Evolutionary conservation across 2,329 filamentous ascomycete genomes (phyloP).

Genomic region (Colletotrichum gloeosporioides): DNA sequence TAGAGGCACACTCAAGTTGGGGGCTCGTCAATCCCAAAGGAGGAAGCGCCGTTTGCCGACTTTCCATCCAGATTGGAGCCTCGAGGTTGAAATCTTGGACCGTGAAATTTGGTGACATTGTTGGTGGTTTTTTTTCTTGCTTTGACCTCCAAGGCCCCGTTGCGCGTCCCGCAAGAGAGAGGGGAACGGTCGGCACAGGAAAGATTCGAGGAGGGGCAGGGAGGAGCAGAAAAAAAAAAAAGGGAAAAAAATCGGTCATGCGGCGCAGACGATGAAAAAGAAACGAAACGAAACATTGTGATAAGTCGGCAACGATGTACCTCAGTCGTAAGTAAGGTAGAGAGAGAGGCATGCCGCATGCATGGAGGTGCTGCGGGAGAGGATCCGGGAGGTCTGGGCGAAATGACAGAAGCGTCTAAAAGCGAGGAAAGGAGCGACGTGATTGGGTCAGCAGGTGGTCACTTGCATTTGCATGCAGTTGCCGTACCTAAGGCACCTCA

Average conservation of each 20-base stretch:
- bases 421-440: background rate
- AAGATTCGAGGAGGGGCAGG: background rate
- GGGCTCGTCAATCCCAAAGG: background rate
- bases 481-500: background rate
- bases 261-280: background rate
- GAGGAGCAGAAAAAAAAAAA: background rate
- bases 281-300: slow-evolving; percentile 15
- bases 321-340: background rate
- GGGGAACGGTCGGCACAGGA: background rate
- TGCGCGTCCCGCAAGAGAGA: background rate
- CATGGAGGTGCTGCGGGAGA: slow-evolving; percentile 7
- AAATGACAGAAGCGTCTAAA: slow-evolving; percentile 3
- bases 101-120: background rate
- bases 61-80: background rate
- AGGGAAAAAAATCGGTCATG: background rate
- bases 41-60: background rate
- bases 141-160: background rate
- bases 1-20: background rate
- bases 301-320: background rate
- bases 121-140: background rate
- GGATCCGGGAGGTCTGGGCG: slow-evolving; percentile 12
- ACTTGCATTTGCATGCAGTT: background rate
- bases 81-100: background rate
- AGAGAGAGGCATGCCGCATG: background rate
- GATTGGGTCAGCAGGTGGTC: background rate